Evolutionary conservation across 1,284 basidiomycete genomes (phyloP).

Genomic region (Volvariella volvacea): DNA sequence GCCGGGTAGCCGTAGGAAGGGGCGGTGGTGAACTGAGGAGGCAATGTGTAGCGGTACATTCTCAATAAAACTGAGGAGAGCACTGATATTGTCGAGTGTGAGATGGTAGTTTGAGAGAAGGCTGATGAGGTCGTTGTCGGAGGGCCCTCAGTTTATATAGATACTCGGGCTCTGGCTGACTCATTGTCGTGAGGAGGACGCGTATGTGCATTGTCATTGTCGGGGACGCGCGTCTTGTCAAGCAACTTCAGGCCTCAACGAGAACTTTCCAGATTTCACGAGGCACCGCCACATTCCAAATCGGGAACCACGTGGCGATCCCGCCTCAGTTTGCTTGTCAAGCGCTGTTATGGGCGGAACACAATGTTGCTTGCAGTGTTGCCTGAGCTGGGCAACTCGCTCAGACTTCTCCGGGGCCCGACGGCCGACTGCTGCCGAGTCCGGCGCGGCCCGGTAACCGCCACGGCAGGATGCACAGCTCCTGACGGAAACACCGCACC

Average conservation of each 20-base stretch:
- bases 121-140: background rate
- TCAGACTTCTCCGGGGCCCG: too few relatives aligned
- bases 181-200: background rate
- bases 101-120: background rate
- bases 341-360: too few relatives aligned
- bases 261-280: background rate
- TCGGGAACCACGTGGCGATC: too few relatives aligned
- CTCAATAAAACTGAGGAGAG: background rate
- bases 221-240: background rate
- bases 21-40: background rate
- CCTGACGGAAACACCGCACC: too few relatives aligned
- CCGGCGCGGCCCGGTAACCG: too few relatives aligned
- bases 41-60: background rate
- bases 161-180: background rate
- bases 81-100: background rate
- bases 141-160: background rate
- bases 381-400: too few relatives aligned
- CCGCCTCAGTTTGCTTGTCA: too few relatives aligned
- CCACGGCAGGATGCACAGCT: too few relatives aligned
- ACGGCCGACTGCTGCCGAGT: too few relatives aligned
- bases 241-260: background rate
- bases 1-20: background rate
- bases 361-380: too few relatives aligned
- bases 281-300: too few relatives aligned
- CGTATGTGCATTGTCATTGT: background rate